Percentiles rank a stretch among this genome's conserved stretches.
phyloP scores from a whole-genome alignment of 176 grass and related monocot species.

The Musa itinerans region DNA sequence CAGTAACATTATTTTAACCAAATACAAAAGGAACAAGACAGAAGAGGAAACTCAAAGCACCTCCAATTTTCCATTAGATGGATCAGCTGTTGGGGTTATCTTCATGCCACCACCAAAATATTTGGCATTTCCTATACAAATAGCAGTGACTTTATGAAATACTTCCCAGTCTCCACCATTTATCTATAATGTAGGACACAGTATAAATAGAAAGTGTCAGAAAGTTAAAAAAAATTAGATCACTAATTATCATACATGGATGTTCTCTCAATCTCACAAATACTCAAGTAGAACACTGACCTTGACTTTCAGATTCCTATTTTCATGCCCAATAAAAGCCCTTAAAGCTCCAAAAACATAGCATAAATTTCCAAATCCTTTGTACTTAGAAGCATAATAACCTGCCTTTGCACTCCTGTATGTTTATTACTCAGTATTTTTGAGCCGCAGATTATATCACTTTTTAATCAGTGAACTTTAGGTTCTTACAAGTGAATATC shows the following conservation, averaged over 20 bases:
- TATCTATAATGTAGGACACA: constrained; percentile 35
- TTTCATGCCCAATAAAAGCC: constrained; percentile 70
- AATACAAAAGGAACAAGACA: neutral
- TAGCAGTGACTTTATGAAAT: constrained; percentile 58
- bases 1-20: constrained; percentile 11
- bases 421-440: neutral
- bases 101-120: constrained; percentile 95
- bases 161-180: constrained; percentile 73
- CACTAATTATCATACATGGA: constrained; percentile 9
- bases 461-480: neutral
- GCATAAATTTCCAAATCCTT: constrained; percentile 86
- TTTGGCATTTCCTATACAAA: constrained; percentile 89
- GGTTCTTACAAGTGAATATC: constrained; percentile 82
- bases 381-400: constrained; percentile 89
- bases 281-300: constrained; percentile 15
- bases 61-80: constrained; percentile 66
- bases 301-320: constrained; percentile 76
- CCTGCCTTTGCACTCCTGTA: constrained; percentile 93
- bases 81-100: constrained; percentile 80
- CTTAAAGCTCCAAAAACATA: constrained; percentile 84
- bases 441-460: neutral
- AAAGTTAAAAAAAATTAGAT: neutral
- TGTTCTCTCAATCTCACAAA: neutral
- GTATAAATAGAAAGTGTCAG: constrained; percentile 15
- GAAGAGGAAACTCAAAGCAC: constrained; percentile 25